Conservation (phyloP, 306 rosid species). For the Fragaria ananassa region DNA sequence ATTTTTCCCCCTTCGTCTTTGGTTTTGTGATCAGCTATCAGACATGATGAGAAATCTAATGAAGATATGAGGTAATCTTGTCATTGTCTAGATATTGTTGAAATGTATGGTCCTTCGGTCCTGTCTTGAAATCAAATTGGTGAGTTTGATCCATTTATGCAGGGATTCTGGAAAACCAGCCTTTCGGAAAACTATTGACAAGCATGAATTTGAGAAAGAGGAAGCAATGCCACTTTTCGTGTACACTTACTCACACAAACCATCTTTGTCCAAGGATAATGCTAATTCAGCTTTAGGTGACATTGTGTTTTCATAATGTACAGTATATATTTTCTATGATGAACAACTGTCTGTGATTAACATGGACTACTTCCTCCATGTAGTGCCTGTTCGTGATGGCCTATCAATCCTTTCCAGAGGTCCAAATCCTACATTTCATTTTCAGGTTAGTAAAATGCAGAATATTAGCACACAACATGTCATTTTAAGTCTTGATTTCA, state of each 20-base stretch:
- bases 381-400: slow-evolving; percentile 54
- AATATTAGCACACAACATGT: not conserved
- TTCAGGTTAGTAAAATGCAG: slow-evolving; percentile 45
- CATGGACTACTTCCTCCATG: slow-evolving; percentile 21
- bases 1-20: not conserved
- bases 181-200: slow-evolving; percentile 26
- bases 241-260: slow-evolving; percentile 34
- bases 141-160: slow-evolving; percentile 24
- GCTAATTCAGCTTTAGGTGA: slow-evolving; percentile 41
- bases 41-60: slow-evolving; percentile 29
- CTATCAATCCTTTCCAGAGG: slow-evolving; percentile 50
- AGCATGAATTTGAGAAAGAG: slow-evolving; percentile 27
- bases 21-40: slow-evolving; percentile 17
- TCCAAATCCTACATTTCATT: slow-evolving; percentile 62
- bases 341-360: slow-evolving; percentile 3
- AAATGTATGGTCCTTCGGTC: not conserved
- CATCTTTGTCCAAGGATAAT: slow-evolving; percentile 26
- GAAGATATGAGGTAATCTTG: slow-evolving; percentile 32
- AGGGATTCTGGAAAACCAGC: slow-evolving; percentile 29
- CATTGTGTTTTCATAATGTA: slow-evolving; percentile 10
- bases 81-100: not conserved
- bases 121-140: not conserved
- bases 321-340: not conserved
- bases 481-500: not conserved
- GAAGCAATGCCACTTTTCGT: slow-evolving; percentile 49